phyloP scores from a whole-genome alignment of 805 yeast genomes.

The Cyberlindnera suaveolens region DNA sequence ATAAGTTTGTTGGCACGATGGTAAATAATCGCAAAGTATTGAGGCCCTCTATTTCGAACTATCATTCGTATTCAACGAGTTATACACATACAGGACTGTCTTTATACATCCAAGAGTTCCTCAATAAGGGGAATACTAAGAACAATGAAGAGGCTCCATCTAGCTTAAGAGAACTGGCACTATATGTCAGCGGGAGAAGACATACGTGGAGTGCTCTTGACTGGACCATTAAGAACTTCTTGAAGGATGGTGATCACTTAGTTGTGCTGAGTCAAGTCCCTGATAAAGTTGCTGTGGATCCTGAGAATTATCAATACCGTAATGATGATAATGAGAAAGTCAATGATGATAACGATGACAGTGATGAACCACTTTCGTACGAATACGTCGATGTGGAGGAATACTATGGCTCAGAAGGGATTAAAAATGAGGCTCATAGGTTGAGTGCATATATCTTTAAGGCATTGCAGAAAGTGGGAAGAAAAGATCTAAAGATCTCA shows the following conservation, averaged over 20 bases:
- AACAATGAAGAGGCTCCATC: conserved; percentile 7
- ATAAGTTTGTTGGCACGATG: conserved; percentile 13
- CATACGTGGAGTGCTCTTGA: conserved; percentile 23
- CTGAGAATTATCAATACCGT: conserved; percentile 1
- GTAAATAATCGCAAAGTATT: conserved; percentile 8
- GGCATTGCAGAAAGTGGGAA: conserved; percentile 7
- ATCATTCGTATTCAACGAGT: conserved; percentile 14
- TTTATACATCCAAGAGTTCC: conserved; percentile 5
- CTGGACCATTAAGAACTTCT: conserved; percentile 16
- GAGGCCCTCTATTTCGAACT: conserved; percentile 8
- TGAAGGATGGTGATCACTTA: conserved; percentile 23
- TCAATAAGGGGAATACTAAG: not conserved
- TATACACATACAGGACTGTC: conserved; percentile 17
- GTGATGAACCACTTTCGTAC: conserved; percentile 3
- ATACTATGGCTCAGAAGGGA: conserved; percentile 7
- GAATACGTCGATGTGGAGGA: conserved; percentile 12
- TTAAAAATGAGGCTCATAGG: conserved; percentile 10
- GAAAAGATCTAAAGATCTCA: conserved; percentile 13
- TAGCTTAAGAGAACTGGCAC: conserved; percentile 17
- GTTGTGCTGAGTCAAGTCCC: conserved; percentile 17
- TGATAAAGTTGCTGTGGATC: conserved; percentile 7
- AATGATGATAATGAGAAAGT: not conserved
- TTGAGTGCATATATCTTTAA: conserved; percentile 12
- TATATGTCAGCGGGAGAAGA: conserved; percentile 18
- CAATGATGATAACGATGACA: conserved; percentile 1